Conservation (phyloP, 2,329 filamentous ascomycete species). For the Bertia moriformis region DNA sequence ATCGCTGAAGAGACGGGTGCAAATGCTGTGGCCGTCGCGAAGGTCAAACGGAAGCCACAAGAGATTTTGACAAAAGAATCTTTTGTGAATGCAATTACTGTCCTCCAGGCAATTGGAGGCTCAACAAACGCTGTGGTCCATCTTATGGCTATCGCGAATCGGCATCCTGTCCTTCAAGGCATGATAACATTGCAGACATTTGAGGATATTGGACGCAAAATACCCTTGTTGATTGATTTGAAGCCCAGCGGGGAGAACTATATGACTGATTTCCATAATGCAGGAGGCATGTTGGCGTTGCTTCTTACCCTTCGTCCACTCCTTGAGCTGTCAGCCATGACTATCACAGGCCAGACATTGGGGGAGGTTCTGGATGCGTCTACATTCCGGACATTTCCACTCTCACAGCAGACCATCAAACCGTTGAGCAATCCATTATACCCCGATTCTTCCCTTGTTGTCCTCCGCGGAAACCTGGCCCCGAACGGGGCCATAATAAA, state of each 20-base stretch:
- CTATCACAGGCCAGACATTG: slow-evolving; percentile 28
- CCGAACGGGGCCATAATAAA: slow-evolving; percentile 32
- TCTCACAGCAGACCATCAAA: slow-evolving; percentile 24
- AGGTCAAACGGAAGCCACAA: slow-evolving; percentile 22
- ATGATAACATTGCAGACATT: slow-evolving; percentile 26
- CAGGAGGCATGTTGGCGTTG: slow-evolving; percentile 31
- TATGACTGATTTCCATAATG: slow-evolving; percentile 38
- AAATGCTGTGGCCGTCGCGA: slow-evolving; percentile 26
- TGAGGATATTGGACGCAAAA: slow-evolving; percentile 28
- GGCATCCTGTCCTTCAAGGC: slow-evolving; percentile 29
- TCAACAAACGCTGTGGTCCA: slow-evolving; percentile 26
- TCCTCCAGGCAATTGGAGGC: slow-evolving; percentile 26
- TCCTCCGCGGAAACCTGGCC: slow-evolving; percentile 29
- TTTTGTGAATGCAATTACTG: slow-evolving; percentile 27
- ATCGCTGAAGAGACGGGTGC: slow-evolving; percentile 38
- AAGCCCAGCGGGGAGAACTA: slow-evolving; percentile 36
- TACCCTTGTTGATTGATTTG: slow-evolving; percentile 31
- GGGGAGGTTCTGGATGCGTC: slow-evolving; percentile 25
- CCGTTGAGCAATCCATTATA: slow-evolving; percentile 27
- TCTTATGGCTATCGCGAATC: slow-evolving; percentile 27
- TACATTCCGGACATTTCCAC: slow-evolving; percentile 22
- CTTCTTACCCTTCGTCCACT: slow-evolving; percentile 27
- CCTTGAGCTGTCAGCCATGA: slow-evolving; percentile 26
- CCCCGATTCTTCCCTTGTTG: slow-evolving; percentile 24
- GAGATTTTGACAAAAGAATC: slow-evolving; percentile 26